Base-by-base conservation (phyloP, 2,329 filamentous ascomycete species). In the Didymella sp. region DNA sequence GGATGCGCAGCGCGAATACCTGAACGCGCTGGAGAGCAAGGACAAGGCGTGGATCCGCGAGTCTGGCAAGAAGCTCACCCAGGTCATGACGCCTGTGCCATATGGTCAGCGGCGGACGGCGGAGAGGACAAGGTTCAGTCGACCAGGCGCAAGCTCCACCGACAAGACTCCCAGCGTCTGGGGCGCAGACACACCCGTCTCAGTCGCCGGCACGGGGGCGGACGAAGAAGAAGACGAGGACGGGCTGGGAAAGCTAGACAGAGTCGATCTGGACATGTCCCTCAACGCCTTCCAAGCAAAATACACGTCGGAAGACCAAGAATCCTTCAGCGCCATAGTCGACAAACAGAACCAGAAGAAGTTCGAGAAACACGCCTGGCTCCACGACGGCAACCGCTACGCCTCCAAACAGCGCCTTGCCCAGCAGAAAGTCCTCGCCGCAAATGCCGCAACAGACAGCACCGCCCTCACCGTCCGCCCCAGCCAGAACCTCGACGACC, bases 281-380 rank as follows among this genome's bases (percentile, higher is more conserved):
- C 83, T 99, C 1, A 87, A 88, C 50, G 86, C 88, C 1, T 99
- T 97, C 69, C 95, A 99, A 72, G 85, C 90, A 3, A 94, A 91
- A 65, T 98, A 97, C 78, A 99, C 94, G 1, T 96, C 92, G 70
- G 95, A 99, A 76, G 95, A 99, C 74, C 98, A 98, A 72, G 95
- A 97, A 73, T 96, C 91, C 67, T 98, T 99, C 79, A 96, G 96
- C 76, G 89, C 89, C 67, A 82, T 99, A 1, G 81, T 98, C 25
- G 95, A 99, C 78, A 90, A 88, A 69, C 92, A 97, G 71, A 99
- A 97, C 71, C 84, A 88, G 59, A 94, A 92, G 74, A 86, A 84
- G 47, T 88, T 90, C 0, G 89, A 93, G 69, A 96, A 94, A 68
- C 90, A 96, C 71, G 87, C 87, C 1, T 97, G 94, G 90, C 81